Conservation (phyloP, 2,329 filamentous ascomycete genomes). For the Pyrenophora seminiperda region DNA sequence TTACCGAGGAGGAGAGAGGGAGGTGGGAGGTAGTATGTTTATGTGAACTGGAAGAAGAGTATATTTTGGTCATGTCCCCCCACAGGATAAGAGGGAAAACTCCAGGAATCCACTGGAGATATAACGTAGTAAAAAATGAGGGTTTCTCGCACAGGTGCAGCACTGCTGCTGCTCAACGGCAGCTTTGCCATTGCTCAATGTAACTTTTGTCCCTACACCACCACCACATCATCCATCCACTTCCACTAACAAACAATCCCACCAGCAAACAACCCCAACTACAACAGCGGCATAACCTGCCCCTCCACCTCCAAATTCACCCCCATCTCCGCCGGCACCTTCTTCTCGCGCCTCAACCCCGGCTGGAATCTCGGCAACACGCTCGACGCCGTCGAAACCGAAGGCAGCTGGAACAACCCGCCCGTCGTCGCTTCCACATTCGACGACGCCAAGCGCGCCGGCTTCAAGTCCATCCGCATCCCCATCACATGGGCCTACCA, state of each 20-base stretch:
- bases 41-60: background rate
- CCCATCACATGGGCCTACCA: slow-evolving; percentile 66
- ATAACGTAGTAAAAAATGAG: background rate
- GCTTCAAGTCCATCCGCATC: slow-evolving; percentile 64
- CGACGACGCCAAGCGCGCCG: slow-evolving; percentile 57
- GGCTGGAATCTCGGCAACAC: slow-evolving; percentile 68
- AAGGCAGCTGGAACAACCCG: slow-evolving; percentile 65
- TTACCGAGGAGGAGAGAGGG: background rate
- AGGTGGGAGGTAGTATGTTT: background rate
- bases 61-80: slow-evolving; percentile 6
- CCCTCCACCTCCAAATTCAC: slow-evolving; percentile 49
- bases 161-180: slow-evolving; percentile 22
- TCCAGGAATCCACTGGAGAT: no score
- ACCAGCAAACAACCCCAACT: slow-evolving; percentile 22
- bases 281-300: slow-evolving; percentile 45
- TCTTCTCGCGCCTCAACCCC: slow-evolving; percentile 56
- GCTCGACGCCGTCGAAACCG: slow-evolving; percentile 61
- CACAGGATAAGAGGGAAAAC: background rate
- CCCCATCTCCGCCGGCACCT: slow-evolving; percentile 54
- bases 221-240: no score
- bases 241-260: background rate
- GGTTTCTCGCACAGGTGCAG: slow-evolving; percentile 9
- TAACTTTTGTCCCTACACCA: background rate
- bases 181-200: slow-evolving; percentile 20
- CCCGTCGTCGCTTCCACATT: slow-evolving; percentile 58